Conservation (phyloP, 257 asterid genomes). For the Solanum pimpinellifolium region DNA sequence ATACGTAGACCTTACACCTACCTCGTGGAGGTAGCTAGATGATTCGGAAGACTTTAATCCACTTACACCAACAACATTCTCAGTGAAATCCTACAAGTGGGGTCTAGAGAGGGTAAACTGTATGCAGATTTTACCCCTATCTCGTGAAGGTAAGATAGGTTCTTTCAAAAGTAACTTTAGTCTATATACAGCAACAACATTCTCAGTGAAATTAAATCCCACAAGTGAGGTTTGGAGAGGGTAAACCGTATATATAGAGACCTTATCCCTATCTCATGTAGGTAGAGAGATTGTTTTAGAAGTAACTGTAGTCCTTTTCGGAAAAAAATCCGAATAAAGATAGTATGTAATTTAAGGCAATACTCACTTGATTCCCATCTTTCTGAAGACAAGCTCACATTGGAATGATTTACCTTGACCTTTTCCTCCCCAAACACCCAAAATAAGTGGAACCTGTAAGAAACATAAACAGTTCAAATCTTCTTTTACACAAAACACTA, state of each 20-base stretch:
- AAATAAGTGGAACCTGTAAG: conserved; percentile 27
- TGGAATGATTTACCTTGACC: conserved; percentile 45
- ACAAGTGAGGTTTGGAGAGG: background rate
- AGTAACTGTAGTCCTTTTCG: background rate
- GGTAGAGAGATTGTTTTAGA: background rate
- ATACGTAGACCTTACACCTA: background rate
- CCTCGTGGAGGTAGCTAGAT: too few relatives aligned
- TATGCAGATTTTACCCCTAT: background rate
- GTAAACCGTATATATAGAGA: background rate
- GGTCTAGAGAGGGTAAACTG: background rate
- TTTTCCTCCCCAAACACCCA: conserved; percentile 49
- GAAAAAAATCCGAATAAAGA: background rate
- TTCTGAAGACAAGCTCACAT: conserved; percentile 35
- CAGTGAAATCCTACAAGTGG: background rate
- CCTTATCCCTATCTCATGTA: background rate
- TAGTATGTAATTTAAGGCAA: background rate
- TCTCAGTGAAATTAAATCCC: background rate
- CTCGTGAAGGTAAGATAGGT: background rate
- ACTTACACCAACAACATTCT: background rate
- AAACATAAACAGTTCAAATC: background rate
- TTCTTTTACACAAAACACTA: background rate
- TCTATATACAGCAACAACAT: too few relatives aligned
- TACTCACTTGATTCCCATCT: conserved; percentile 34
- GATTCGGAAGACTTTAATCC: background rate
- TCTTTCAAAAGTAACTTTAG: background rate